Evolutionary conservation across 495 filamentous ascomycete species (phyloP).

Genomic region (Daldinia vernicosa): DNA sequence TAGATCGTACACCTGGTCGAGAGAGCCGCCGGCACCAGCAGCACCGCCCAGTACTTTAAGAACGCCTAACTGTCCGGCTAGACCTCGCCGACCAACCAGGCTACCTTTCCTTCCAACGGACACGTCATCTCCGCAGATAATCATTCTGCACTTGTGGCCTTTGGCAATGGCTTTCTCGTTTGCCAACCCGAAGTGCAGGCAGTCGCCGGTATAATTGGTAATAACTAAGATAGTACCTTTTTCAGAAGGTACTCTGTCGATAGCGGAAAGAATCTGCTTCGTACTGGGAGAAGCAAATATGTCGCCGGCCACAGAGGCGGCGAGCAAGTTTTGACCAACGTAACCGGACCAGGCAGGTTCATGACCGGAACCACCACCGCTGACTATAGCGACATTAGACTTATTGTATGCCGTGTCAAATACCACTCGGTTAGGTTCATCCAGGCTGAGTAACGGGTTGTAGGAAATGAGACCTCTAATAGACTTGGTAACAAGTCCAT

Average conservation of each 20-base stretch:
- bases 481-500: slow-evolving; percentile 64
- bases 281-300: slow-evolving; percentile 70
- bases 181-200: slow-evolving; percentile 70
- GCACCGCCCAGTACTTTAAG: slow-evolving; percentile 59
- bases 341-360: slow-evolving; percentile 72
- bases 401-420: slow-evolving; percentile 61
- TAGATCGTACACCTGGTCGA: slow-evolving; percentile 65
- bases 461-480: slow-evolving; percentile 64
- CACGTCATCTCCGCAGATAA: slow-evolving; percentile 69
- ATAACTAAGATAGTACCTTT: slow-evolving; percentile 69
- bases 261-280: slow-evolving; percentile 68
- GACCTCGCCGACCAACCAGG: slow-evolving; percentile 65
- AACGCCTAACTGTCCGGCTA: slow-evolving; percentile 63
- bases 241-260: slow-evolving; percentile 64
- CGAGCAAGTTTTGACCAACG: slow-evolving; percentile 67
- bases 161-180: slow-evolving; percentile 67
- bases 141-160: slow-evolving; percentile 62
- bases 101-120: slow-evolving; percentile 65
- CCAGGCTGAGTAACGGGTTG: slow-evolving; percentile 65
- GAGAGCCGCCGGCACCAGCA: slow-evolving; percentile 58
- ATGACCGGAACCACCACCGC: slow-evolving; percentile 69
- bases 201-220: slow-evolving; percentile 73
- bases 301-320: slow-evolving; percentile 67
- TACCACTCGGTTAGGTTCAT: slow-evolving; percentile 65
- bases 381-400: slow-evolving; percentile 65